Evolutionary conservation across 2,329 filamentous ascomycete species (phyloP).

Genomic region (Clarireedia sp.): DNA sequence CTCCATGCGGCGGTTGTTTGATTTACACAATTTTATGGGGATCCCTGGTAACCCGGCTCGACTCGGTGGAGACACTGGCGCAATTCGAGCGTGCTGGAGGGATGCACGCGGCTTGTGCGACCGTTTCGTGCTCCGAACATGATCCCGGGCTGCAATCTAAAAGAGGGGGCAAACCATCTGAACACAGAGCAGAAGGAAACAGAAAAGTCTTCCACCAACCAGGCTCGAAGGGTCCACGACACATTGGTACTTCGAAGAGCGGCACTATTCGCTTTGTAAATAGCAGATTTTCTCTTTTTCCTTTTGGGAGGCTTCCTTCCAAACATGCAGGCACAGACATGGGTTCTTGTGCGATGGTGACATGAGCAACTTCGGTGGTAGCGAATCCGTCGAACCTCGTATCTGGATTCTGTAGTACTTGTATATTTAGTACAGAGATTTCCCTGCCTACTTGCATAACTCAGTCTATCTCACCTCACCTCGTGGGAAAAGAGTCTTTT

Average conservation of each 20-base stretch:
- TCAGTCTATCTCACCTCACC: not conserved
- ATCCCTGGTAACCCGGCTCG: no score
- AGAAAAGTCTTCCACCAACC: no score
- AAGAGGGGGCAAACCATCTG: no score
- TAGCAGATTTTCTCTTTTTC: not conserved
- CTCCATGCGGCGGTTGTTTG: not conserved
- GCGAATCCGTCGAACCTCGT: not conserved
- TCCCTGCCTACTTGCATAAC: not conserved
- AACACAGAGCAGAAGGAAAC: no score
- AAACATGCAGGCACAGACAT: slow-evolving; percentile 7
- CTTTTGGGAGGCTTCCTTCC: not conserved
- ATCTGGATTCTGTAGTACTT: not conserved
- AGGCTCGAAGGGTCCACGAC: no score
- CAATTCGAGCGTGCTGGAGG: no score
- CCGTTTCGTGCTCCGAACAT: no score
- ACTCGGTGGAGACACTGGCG: no score
- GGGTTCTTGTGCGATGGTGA: not conserved
- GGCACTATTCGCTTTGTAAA: not conserved
- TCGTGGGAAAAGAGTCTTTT: not conserved
- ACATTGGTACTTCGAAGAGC: no score
- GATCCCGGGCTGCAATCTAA: no score
- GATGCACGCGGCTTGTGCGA: no score
- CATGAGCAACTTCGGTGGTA: not conserved
- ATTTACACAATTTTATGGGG: not conserved
- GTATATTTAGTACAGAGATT: not conserved